Evolutionary conservation across 352 stramenopile species (phyloP), one percentile per base, ranked within the genome.

Genomic region (Globisporangium abappressorium): DNA sequence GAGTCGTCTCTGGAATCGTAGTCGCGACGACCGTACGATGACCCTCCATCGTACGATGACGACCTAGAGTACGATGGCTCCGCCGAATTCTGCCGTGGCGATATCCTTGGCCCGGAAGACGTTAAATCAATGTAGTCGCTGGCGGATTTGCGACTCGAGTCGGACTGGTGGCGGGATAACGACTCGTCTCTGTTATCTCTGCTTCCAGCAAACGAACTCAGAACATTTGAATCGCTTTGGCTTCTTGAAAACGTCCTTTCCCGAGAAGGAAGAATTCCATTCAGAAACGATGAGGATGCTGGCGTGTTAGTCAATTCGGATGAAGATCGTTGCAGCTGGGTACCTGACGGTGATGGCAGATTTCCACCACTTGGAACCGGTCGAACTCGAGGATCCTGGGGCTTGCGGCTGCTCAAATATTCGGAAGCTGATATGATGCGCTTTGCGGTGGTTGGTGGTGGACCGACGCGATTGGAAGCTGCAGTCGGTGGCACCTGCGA

Each of bases 341-440:
- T 22, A 14, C 43, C 49, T 5, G 55, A 14, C 15, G 30, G 43
- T 26, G 56, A n/a, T 5, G n/a, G 22, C 24, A 5, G 8, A 7
- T 57, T 28, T 5, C 28, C 26, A 15, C 41, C 56, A 5, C 14
- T 38, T 3, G 46, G 8, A 15, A 26, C 12, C 5, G 46, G 1
- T 26, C 60, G 57, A 24, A 62, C n/a, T 26, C 57, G 47, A 11
- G 58, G 57, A 22, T 70, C 57, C 59, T 70, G 65, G 4, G 49
- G 65, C 18, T 66, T 70, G 18, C 60, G 65, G 22, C 26, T 67
- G 46, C 24, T 65, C 11, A 65, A 33, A 28, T 70, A 67, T 12
- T 70, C 60, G n/a, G 60, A 60, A n/a, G 57, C 65, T 1, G 57
- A 70, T 18, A 67, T 66, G 11, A 56, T 62, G 14, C 65, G 58